Evolutionary conservation across 148 eudicot genomes (phyloP), one percentile per base, ranked within the genome.

Genomic region (Beta vulgaris): DNA sequence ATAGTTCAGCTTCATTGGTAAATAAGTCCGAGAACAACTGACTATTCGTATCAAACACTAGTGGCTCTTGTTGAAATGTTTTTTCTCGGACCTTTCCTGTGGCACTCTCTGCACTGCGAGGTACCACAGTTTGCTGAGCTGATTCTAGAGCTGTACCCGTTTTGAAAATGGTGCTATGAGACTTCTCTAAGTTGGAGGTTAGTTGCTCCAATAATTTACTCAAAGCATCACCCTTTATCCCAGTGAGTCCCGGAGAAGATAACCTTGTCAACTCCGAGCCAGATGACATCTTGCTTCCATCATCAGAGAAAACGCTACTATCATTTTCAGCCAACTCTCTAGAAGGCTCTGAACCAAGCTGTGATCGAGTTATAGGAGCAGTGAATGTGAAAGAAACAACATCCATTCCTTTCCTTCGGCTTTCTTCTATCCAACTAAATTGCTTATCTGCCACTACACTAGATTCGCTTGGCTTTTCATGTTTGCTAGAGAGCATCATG

Each of bases 341-440:
- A 3, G 82, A 77, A 29, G 75, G 62, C 66, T 84, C 90, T 44
- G 78, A 72, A 43, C 76, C 80, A 68, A 76, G 85, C 32, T 71
- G 31, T 37, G 90, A 78, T 58, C 93, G 79, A 16, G 87, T 78
- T 79, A 92, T 78, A 49, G 99, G 99, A 85, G 99, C 77, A 51
- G 87, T 90, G 79, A 95, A 95, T 25, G 99, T 92, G 75, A 95
- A 95, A 65, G 99, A 95, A 82, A 95, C 87, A 77, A 95, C 92
- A 82, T 90, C 97, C 71, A 80, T 84, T 71, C 88, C 92, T 69
- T 87, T 87, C 75, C 82, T 90, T 69, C 83, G 81, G 77, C 78
- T 84, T 60, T 88, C 97, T 83, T 88, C 92, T 58, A 73, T 73
- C 85, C 86, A 78, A 72, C 72, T 46, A 60, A 76, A 82, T 67